Evolutionary conservation across 2,329 filamentous ascomycete species (phyloP), one percentile per base, ranked within the genome.

Genomic region (Arthrobotrys iridis): DNA sequence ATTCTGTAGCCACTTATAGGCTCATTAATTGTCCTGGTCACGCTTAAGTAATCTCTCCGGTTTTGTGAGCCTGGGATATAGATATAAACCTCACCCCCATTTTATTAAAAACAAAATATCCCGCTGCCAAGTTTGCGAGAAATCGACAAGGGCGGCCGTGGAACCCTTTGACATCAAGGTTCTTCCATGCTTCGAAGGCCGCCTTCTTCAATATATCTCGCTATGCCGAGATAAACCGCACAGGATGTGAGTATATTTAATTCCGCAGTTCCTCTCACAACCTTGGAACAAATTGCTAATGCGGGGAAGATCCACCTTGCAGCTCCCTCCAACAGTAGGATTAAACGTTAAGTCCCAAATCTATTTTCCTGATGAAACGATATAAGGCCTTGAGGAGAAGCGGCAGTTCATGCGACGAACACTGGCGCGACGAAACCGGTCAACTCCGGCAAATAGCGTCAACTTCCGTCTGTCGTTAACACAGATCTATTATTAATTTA

Each of bases 11-110:
- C 50, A 37, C 50, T 18, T 55, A 55, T 55, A 55, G 50, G 50
- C 46, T 33, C 13, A 52, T 52, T 52, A 52, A 52, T 8, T n/a
- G 10, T 33, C 46, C 8, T 50, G 11, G 50, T 55, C 50, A 55
- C 30, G 57, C 65, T 70, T 70, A 70, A 70, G 55, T 70, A 70
- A 62, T 70, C 45, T 60, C 62, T 70, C 65, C 65, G 65, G 55
- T 10, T n/a, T 24, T 28, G 26, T 28, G 30, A 40, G 35, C 35
- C 37, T 43, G 35, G 52, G 7, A 15, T 50, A 48, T 30, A 59
- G 50, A 45, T 43, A 60, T 59, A 60, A 68, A 43, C 52, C 43
- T 59, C 50, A 30, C 40, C 46, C 33, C 43, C 50, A 43, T 41
- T 65, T 41, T 59, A 41, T 60, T 41, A 59, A 60, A 60, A 48